These are phyloP conservation scores for Trichoderma oligosporum DNA, from an alignment of 2,329 filamentous ascomycete species.

Conservation along the genomic window DNA sequence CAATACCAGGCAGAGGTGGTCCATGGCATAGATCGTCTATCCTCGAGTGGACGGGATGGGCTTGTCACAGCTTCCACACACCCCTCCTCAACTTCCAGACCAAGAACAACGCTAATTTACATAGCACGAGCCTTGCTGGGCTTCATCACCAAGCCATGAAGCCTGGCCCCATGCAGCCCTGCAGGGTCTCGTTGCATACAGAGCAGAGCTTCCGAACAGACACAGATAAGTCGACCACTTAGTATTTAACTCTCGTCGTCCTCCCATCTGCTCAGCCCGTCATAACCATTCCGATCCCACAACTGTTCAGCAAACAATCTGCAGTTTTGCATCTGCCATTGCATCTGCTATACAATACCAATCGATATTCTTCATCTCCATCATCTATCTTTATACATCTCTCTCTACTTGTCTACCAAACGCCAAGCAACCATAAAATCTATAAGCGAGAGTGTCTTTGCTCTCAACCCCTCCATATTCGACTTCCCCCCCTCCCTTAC, in stretches of 20 bases:
- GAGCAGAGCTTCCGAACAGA: conserved; percentile 10
- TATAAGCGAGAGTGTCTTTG: no score
- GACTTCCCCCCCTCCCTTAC: no score
- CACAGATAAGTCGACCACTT: conserved; percentile 16
- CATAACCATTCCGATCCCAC: conserved; percentile 15
- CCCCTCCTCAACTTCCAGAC: conserved; percentile 1
- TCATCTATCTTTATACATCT: not conserved
- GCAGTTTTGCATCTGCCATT: not conserved
- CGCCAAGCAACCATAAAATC: no score
- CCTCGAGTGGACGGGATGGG: conserved; percentile 16
- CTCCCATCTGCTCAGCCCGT: conserved; percentile 16
- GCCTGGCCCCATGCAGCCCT: conserved; percentile 20
- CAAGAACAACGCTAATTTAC: conserved; percentile 17
- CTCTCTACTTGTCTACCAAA: not conserved
- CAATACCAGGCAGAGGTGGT: not conserved
- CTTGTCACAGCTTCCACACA: conserved; percentile 12
- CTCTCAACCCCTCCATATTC: no score
- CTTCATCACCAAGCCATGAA: conserved; percentile 12
- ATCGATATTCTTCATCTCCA: conserved; percentile 15
- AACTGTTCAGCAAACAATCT: conserved; percentile 10
- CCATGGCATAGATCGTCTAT: conserved; percentile 11
- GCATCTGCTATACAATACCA: conserved; percentile 12
- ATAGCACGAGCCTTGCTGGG: conserved; percentile 19
- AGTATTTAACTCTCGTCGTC: conserved; percentile 20
- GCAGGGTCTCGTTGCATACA: conserved; percentile 18